Percentiles rank a stretch among this genome's conserved stretches.
These are phyloP conservation scores for Leptomonas seymouri DNA, from an alignment of 208 protist species.

Conservation along the genomic window DNA sequence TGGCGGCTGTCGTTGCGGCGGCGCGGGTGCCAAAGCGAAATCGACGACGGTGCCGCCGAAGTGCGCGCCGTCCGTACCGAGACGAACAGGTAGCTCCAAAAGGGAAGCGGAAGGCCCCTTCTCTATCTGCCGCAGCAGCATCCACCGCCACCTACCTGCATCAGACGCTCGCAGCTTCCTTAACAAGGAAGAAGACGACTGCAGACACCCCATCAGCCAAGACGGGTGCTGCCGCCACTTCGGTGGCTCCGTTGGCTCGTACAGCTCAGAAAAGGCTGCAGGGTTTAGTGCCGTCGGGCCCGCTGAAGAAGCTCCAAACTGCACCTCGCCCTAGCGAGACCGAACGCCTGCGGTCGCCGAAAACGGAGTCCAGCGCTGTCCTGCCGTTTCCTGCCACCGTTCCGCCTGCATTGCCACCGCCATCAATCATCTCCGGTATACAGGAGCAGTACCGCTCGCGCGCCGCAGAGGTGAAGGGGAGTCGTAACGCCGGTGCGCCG, in stretches of 20 bases:
- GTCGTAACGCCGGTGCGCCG: no score
- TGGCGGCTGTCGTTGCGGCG: constrained; percentile 8
- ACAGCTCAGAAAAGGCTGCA: constrained; percentile 23
- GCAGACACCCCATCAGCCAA: not conserved
- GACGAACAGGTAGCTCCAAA: not conserved
- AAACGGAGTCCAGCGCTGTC: not conserved
- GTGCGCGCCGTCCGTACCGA: constrained; percentile 15
- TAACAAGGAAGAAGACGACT: not conserved
- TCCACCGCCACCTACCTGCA: not conserved
- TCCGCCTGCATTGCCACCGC: no score
- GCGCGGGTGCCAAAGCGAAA: constrained; percentile 21
- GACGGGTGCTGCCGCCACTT: not conserved
- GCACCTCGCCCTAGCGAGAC: not conserved
- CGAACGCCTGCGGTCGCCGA: not conserved
- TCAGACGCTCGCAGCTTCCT: not conserved
- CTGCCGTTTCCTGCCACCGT: not conserved
- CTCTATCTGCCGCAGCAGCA: not conserved
- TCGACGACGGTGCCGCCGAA: constrained; percentile 15
- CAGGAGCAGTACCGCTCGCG: no score
- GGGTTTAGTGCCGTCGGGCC: constrained; percentile 17
- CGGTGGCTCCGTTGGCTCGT: not conserved
- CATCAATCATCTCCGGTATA: no score
- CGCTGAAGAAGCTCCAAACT: constrained; percentile 15
- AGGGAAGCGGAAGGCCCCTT: not conserved
- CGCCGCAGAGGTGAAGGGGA: no score